Conservation (phyloP, 2,329 filamentous ascomycete genomes). For the Allantophomopsis lycopodina region DNA sequence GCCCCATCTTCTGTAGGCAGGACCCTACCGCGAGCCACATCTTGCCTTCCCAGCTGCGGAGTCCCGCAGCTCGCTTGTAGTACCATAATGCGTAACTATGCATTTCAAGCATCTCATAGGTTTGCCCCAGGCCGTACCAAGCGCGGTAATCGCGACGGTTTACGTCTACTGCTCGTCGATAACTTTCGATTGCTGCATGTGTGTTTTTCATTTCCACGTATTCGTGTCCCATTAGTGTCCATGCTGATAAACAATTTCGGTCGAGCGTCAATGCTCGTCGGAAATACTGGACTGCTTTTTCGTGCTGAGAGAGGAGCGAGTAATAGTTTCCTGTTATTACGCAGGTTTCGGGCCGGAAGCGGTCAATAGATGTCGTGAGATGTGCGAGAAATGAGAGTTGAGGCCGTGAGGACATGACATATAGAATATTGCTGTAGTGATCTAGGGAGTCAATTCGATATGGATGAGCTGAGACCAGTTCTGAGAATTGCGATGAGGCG, state of each 20-base stretch:
- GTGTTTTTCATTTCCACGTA: constrained; percentile 99
- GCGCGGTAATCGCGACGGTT: constrained; percentile 94
- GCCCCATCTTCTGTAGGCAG: constrained; percentile 80
- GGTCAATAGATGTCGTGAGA: constrained; percentile 80
- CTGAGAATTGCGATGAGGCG: constrained; percentile 57
- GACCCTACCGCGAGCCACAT: constrained; percentile 97
- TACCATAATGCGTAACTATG: constrained; percentile 96
- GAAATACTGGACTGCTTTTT: constrained; percentile 98
- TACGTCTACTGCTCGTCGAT: constrained; percentile 86
- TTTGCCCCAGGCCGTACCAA: constrained; percentile 95
- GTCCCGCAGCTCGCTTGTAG: constrained; percentile 85
- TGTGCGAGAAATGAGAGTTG: constrained; percentile 90
- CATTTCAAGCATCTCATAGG: constrained; percentile 97
- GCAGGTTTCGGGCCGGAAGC: constrained; percentile 92
- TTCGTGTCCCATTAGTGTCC: constrained; percentile 98
- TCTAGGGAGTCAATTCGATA: constrained; percentile 79
- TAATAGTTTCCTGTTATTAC: constrained; percentile 98
- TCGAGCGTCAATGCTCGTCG: constrained; percentile 83
- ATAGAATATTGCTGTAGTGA: constrained; percentile 94
- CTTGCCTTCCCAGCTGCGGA: constrained; percentile 93
- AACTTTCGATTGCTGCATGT: constrained; percentile 93
- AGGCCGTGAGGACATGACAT: constrained; percentile 76
- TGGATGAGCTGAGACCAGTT: constrained; percentile 62
- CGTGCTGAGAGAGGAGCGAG: constrained; percentile 83
- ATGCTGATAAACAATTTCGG: constrained; percentile 80